These are phyloP conservation scores for Aristolochia californica DNA, from an alignment of 164 flowering plant species.

Conservation along the genomic window DNA sequence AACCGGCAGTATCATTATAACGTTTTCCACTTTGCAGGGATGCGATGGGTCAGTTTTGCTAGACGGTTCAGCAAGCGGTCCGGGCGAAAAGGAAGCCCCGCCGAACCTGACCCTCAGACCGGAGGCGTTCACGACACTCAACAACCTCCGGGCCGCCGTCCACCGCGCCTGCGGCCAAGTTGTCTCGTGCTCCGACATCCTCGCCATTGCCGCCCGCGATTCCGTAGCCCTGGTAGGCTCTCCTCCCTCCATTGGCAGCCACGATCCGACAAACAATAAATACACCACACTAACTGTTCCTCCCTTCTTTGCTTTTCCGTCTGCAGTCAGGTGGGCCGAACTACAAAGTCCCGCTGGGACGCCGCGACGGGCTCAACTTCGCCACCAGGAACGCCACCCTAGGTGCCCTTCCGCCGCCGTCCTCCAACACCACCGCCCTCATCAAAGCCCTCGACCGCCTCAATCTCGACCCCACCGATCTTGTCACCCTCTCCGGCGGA, in stretches of 20 bases:
- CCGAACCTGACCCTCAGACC: conserved; percentile 37
- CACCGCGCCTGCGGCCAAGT: conserved; percentile 5
- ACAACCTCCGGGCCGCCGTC: conserved; percentile 15
- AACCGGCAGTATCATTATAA: too few relatives aligned
- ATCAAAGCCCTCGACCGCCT: conserved; percentile 26
- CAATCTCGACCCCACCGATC: conserved; percentile 35
- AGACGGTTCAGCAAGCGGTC: conserved; percentile 39
- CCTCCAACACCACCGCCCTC: conserved; percentile 17
- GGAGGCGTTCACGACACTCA: conserved; percentile 27
- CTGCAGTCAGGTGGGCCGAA: conserved; percentile 55
- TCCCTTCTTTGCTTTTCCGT: not conserved
- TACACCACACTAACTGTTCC: too few relatives aligned
- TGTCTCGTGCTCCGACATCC: conserved; percentile 44
- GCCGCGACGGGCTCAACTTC: conserved; percentile 44
- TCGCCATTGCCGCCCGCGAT: conserved; percentile 49
- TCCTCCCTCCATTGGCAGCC: too few relatives aligned
- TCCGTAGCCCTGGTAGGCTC: conserved; percentile 30
- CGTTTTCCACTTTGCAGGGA: too few relatives aligned
- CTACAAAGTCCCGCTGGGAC: conserved; percentile 43
- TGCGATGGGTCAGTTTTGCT: conserved; percentile 46
- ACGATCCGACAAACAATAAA: too few relatives aligned
- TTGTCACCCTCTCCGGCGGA: conserved; percentile 63
- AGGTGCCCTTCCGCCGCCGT: conserved; percentile 36
- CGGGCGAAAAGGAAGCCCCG: conserved; percentile 33
- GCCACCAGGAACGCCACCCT: conserved; percentile 31